Conservation (phyloP, 1,139 yeast genomes). For the Yamadazyma sp. region DNA sequence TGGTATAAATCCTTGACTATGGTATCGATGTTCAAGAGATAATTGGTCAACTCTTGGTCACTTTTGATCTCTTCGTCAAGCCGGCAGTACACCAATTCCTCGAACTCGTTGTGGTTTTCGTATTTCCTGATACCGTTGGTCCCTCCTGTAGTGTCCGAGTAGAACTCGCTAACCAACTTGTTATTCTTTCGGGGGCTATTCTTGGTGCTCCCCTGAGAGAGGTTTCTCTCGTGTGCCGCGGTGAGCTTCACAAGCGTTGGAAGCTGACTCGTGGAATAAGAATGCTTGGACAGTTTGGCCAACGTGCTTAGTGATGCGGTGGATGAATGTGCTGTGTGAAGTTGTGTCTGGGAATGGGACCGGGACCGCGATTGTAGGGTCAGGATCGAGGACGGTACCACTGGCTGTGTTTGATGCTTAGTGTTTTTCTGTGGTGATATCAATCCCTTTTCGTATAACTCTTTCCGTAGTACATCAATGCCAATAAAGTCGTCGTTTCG, state of each 20-base stretch:
- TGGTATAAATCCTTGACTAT: slow-evolving; percentile 22
- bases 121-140: slow-evolving; percentile 8
- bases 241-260: slow-evolving; percentile 4
- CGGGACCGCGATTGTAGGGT: slow-evolving; percentile 1
- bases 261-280: slow-evolving; percentile 6
- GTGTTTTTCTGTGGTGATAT: not conserved
- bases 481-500: not conserved
- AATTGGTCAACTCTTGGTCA: slow-evolving; percentile 27
- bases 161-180: slow-evolving; percentile 45
- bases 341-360: not conserved
- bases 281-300: not conserved
- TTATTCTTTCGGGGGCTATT: slow-evolving; percentile 15
- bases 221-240: slow-evolving; percentile 6
- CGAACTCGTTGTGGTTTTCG: slow-evolving; percentile 3
- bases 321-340: not conserved
- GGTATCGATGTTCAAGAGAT: slow-evolving; percentile 35
- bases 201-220: slow-evolving; percentile 7
- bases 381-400: not conserved
- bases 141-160: slow-evolving; percentile 14
- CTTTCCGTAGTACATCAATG: slow-evolving; percentile 2
- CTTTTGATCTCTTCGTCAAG: slow-evolving; percentile 12
- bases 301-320: not conserved
- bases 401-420: too few relatives aligned
- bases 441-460: slow-evolving; percentile 1
- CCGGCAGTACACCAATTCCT: slow-evolving; percentile 7